phyloP scores from a whole-genome alignment of 148 eudicot genomes.

The Dysphania ambrosioides region DNA sequence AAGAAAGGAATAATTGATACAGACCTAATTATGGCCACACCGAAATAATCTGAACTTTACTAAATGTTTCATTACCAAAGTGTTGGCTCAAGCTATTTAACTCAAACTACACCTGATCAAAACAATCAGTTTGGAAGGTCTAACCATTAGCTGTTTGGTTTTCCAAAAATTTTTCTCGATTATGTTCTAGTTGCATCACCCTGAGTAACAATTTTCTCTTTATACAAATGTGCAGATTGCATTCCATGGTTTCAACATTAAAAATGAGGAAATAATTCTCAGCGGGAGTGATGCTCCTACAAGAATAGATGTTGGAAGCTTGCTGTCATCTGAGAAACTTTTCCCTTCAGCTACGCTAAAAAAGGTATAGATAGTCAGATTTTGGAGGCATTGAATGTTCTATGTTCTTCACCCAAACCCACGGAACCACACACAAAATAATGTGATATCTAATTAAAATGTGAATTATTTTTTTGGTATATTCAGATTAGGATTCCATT shows the following conservation, averaged over 20 bases:
- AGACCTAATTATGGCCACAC: not conserved
- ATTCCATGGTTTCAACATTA: conserved; percentile 81
- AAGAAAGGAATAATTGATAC: not conserved
- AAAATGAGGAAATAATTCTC: conserved; percentile 70
- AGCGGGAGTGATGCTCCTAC: conserved; percentile 92
- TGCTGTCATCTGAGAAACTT: conserved; percentile 77
- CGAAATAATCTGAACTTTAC: not conserved
- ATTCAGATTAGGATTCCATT: conserved; percentile 78
- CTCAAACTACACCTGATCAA: not conserved
- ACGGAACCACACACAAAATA: not conserved
- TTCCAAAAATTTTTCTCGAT: not conserved
- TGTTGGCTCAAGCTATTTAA: too few relatives aligned
- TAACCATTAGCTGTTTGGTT: not conserved
- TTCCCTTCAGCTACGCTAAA: conserved; percentile 69
- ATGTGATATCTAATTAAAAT: not conserved
- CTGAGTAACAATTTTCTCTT: not conserved
- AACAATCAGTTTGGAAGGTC: not conserved
- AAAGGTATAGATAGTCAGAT: conserved; percentile 42
- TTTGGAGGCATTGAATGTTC: not conserved
- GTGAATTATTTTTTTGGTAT: not conserved
- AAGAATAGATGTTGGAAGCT: conserved; percentile 70
- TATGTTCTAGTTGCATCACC: not conserved
- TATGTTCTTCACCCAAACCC: not conserved
- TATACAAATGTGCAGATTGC: conserved; percentile 46
- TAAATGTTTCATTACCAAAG: too few relatives aligned